These are phyloP conservation scores for Sporisorium reilianum DNA, from an alignment of 1,284 basidiomycete species.

Conservation along the genomic window DNA sequence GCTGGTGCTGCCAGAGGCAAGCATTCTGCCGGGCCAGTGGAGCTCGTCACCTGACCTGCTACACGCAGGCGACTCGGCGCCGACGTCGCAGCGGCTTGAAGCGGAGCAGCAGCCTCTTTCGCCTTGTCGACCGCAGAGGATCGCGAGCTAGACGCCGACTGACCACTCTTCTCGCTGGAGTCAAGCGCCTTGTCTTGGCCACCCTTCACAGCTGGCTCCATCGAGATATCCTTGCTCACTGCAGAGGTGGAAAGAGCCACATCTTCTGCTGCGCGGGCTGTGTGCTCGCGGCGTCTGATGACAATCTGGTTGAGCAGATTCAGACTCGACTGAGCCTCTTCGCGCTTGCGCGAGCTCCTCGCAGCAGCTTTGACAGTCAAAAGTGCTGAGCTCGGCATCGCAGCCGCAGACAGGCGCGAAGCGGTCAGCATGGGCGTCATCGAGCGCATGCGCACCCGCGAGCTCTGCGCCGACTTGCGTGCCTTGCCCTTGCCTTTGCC, in stretches of 20 bases:
- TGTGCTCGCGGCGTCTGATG: constrained; percentile 23
- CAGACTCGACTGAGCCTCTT: constrained; percentile 21
- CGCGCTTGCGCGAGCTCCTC: constrained; percentile 8
- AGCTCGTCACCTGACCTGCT: background rate
- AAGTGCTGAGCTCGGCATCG: constrained; percentile 21
- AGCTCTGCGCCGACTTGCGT: constrained; percentile 11
- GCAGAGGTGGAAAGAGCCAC: background rate
- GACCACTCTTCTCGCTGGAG: background rate
- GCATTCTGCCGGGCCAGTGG: background rate
- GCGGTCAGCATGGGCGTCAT: constrained; percentile 32
- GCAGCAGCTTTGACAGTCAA: background rate
- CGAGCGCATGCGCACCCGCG: constrained; percentile 21
- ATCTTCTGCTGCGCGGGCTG: constrained; percentile 9
- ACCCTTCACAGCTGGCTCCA: background rate
- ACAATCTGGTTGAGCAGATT: constrained; percentile 20
- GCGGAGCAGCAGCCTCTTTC: background rate
- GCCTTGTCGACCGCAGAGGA: background rate
- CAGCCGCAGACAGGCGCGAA: constrained; percentile 24
- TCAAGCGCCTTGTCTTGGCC: background rate
- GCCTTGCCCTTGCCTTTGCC: constrained; percentile 27
- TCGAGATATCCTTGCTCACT: background rate
- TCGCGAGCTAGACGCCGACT: background rate
- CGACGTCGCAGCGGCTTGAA: background rate
- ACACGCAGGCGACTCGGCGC: background rate
- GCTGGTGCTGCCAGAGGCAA: background rate